Evolutionary conservation across 164 flowering plant species (phyloP).

Genomic region (Vitis cinerea): DNA sequence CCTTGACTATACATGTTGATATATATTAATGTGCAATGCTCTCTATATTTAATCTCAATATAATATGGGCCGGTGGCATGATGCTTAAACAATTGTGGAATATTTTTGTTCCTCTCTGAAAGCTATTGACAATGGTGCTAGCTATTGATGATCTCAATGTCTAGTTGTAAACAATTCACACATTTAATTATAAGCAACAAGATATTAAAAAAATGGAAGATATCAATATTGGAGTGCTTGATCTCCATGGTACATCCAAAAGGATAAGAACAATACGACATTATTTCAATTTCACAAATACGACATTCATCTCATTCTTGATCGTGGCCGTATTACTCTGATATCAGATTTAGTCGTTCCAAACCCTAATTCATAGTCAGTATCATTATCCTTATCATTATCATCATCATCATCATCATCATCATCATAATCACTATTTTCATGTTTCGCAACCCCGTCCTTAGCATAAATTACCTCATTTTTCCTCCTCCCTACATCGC

Average conservation of each 20-base stretch:
- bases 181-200: background rate
- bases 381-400: slow-evolving; percentile 17
- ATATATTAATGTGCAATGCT: too few relatives aligned
- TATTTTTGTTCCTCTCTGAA: too few relatives aligned
- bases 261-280: background rate
- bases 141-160: too few relatives aligned
- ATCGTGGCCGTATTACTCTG: background rate
- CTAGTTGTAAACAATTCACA: background rate
- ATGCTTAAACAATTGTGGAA: too few relatives aligned
- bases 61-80: too few relatives aligned
- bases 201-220: background rate
- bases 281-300: background rate
- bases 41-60: too few relatives aligned
- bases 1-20: too few relatives aligned
- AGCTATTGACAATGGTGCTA: too few relatives aligned
- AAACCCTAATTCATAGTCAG: slow-evolving; percentile 14
- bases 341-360: slow-evolving; percentile 7
- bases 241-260: background rate
- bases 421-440: slow-evolving; percentile 9
- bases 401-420: slow-evolving; percentile 14
- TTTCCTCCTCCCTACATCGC: slow-evolving; percentile 30
- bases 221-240: background rate
- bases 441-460: slow-evolving; percentile 15
- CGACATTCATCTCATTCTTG: slow-evolving; percentile 2
- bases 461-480: slow-evolving; percentile 17